Evolutionary conservation across 306 rosid species (phyloP), one percentile per base, ranked within the genome.

Genomic region (Cicer arietinum): DNA sequence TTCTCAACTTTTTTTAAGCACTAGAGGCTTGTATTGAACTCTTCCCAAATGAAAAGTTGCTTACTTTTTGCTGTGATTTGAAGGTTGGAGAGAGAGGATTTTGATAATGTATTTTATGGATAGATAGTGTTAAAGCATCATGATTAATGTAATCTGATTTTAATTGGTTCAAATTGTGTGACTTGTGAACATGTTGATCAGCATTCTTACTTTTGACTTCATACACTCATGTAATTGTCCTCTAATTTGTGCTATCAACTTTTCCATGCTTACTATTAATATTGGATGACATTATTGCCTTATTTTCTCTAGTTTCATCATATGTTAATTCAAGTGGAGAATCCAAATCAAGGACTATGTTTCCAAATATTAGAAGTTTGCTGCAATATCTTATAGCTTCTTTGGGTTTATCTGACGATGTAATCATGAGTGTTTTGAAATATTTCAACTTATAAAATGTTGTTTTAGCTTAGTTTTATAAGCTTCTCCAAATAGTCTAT

Each of bases 1-100:
- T 71, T 71, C 65, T 77, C 65, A 71, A 12, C 84, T 42, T 57
- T 70, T 71, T 45, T 30, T 64, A 58, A 76, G 77, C 87, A 80
- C 76, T 52, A 71, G 76, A 45, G 68, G 65, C 42, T 22, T 58
- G 53, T 57, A 30, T 71, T 66, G 46, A 71, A 71, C 79, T 64
- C 77, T 74, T 69, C 65, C 70, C 46, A 46, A 57, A 57, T 74
- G 71, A 73, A 80, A 61, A 20, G 67, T 73, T 78, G 78, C 70
- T 69, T 14, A 12, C 70, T 44, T 84, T 70, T 66, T 59, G 35
- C 30, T 35, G 42, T 76, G 84, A 59, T 71, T 65, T 80, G 79
- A 65, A 76, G 76, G 64, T 42, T 60, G 39, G 60, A 11, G 57
- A 50, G 58, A 39, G 51, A 63, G 35, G 42, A 14, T 70, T 22